Evolutionary conservation across 495 filamentous ascomycete species (phyloP).

Genomic region (Hyaloscypha bicolor): DNA sequence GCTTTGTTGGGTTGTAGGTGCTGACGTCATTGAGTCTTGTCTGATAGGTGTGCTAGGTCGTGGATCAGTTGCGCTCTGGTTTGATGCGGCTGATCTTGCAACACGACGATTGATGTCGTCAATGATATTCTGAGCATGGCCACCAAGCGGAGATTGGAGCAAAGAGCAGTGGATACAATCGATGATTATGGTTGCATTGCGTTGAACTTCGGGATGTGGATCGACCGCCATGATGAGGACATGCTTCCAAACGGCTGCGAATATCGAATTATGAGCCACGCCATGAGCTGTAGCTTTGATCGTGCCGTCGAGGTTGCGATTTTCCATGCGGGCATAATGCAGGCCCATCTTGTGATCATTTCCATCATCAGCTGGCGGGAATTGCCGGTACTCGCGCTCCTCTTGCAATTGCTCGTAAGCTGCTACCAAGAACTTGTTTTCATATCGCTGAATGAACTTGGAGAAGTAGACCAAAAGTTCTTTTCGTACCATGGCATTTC

Average conservation of each 20-base stretch:
- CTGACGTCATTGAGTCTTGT: conserved; percentile 40
- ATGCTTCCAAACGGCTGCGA: conserved; percentile 92
- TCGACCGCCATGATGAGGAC: conserved; percentile 88
- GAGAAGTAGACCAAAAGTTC: conserved; percentile 94
- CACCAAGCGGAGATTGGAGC: conserved; percentile 73
- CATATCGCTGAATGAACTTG: conserved; percentile 84
- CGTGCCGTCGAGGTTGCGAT: conserved; percentile 51
- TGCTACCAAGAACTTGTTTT: conserved; percentile 87
- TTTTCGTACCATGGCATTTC: conserved; percentile 88
- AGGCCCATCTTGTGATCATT: conserved; percentile 57
- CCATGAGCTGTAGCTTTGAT: conserved; percentile 51
- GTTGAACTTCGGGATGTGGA: conserved; percentile 90
- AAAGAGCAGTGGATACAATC: conserved; percentile 81
- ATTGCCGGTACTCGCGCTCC: conserved; percentile 69
- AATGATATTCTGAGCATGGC: conserved; percentile 69
- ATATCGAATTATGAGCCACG: conserved; percentile 83
- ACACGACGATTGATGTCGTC: conserved; percentile 72
- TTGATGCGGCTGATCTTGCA: conserved; percentile 49
- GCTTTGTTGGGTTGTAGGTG: conserved; percentile 47
- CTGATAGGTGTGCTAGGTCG: conserved; percentile 43
- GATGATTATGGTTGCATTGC: conserved; percentile 76
- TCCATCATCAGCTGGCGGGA: conserved; percentile 51
- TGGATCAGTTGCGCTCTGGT: conserved; percentile 40
- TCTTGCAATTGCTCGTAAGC: conserved; percentile 90
- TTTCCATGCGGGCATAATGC: conserved; percentile 51